Evolutionary conservation across 2,329 filamentous ascomycete genomes (phyloP).

Genomic region (Myriosclerotinia curreyana): DNA sequence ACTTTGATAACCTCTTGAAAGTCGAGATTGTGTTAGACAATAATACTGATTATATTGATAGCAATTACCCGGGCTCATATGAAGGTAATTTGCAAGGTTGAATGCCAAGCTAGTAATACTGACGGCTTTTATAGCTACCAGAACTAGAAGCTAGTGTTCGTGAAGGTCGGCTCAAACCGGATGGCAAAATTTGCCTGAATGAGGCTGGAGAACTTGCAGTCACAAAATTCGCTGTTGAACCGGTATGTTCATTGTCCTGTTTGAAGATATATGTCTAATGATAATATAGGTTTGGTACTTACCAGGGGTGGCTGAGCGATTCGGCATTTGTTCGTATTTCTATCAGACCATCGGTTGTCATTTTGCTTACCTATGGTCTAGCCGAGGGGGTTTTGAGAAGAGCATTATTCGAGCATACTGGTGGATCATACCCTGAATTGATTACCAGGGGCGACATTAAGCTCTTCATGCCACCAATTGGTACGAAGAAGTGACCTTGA

Average conservation of each 20-base stretch:
- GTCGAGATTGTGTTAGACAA: not conserved
- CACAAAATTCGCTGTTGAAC: slow-evolving; percentile 95
- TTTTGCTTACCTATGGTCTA: slow-evolving; percentile 68
- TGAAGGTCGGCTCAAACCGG: slow-evolving; percentile 67
- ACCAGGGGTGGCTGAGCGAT: slow-evolving; percentile 84
- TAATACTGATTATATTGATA: slow-evolving; percentile 28
- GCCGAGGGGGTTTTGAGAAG: slow-evolving; percentile 85
- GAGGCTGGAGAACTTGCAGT: slow-evolving; percentile 83
- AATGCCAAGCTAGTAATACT: slow-evolving; percentile 11
- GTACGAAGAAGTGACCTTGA: slow-evolving; percentile 70
- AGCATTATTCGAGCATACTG: slow-evolving; percentile 90
- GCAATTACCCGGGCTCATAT: slow-evolving; percentile 41
- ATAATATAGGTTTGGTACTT: slow-evolving; percentile 67
- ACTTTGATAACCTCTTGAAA: not conserved
- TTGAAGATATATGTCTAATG: slow-evolving; percentile 51
- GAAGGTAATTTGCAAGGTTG: slow-evolving; percentile 33
- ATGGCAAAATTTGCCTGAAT: slow-evolving; percentile 88
- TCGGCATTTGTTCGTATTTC: slow-evolving; percentile 60
- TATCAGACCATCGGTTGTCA: slow-evolving; percentile 16
- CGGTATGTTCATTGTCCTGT: slow-evolving; percentile 69
- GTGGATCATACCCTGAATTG: slow-evolving; percentile 92
- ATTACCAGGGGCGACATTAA: slow-evolving; percentile 96
- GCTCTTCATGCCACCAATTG: slow-evolving; percentile 91
- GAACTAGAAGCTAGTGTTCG: slow-evolving; percentile 88
- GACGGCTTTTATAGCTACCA: slow-evolving; percentile 56